Conservation (phyloP, 2,329 filamentous ascomycete species). For the Diaporthe velutina region DNA sequence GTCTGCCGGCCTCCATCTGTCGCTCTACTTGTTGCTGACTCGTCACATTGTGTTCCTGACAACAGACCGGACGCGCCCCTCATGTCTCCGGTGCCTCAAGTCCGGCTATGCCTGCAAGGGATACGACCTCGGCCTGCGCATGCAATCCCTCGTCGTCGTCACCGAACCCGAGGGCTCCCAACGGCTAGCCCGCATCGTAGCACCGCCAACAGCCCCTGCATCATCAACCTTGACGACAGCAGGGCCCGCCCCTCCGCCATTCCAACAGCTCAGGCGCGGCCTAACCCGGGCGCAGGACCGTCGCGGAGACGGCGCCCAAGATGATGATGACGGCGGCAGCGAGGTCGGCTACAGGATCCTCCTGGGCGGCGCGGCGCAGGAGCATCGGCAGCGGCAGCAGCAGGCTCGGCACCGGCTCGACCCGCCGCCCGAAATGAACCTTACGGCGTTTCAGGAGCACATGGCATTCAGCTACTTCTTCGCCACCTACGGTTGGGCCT, state of each 20-base stretch:
- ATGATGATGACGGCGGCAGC: neutral
- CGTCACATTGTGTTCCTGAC: conserved; percentile 2
- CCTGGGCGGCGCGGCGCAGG: neutral
- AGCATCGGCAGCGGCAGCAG: conserved; percentile 12
- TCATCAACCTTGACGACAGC: neutral
- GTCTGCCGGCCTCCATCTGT: neutral
- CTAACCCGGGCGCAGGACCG: conserved; percentile 8
- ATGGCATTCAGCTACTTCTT: conserved; percentile 47
- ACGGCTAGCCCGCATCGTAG: conserved; percentile 42
- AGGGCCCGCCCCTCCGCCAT: conserved; percentile 1
- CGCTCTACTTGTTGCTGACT: conserved; percentile 14
- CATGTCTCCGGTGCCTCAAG: conserved; percentile 44
- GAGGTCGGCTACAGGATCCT: neutral
- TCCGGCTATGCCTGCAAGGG: conserved; percentile 45
- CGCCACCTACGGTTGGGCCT: conserved; percentile 46
- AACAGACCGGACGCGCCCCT: conserved; percentile 43
- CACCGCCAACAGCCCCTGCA: conserved; percentile 6
- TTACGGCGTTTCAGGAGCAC: conserved; percentile 45
- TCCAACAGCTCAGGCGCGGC: neutral
- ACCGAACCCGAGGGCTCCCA: conserved; percentile 42
- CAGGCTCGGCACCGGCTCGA: conserved; percentile 2
- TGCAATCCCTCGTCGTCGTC: conserved; percentile 45
- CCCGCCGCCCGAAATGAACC: conserved; percentile 40
- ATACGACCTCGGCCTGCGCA: conserved; percentile 45
- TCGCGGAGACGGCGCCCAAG: neutral